Conservation (phyloP, 768 basidiomycete species). For the Russula sp. region DNA sequence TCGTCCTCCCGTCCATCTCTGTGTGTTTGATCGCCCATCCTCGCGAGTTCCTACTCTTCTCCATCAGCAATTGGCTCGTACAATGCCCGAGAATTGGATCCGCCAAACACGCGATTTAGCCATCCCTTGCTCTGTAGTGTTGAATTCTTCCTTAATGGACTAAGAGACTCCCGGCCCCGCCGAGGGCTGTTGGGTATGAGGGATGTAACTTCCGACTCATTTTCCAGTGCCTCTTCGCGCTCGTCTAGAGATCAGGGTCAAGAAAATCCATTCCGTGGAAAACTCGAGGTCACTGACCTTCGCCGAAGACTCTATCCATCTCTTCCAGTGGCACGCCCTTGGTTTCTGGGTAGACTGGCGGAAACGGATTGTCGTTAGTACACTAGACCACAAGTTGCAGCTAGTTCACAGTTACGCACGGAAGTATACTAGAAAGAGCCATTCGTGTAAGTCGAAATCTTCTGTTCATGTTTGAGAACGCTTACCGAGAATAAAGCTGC, state of each 20-base stretch:
- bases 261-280: background rate
- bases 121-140: conserved; percentile 35
- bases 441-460: conserved; percentile 10
- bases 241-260: conserved; percentile 30
- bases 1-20: conserved; percentile 29
- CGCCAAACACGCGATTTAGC: conserved; percentile 46
- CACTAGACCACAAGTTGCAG: background rate
- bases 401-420: conserved; percentile 33
- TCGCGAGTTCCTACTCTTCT: conserved; percentile 54
- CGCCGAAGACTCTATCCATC: conserved; percentile 86
- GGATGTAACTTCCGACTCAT: conserved; percentile 58
- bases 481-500: conserved; percentile 75
- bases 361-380: background rate
- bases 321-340: conserved; percentile 85
- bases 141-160: conserved; percentile 27
- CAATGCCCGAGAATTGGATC: conserved; percentile 33
- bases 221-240: conserved; percentile 56
- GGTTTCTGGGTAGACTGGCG: conserved; percentile 76
- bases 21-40: conserved; percentile 38
- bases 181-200: conserved; percentile 40
- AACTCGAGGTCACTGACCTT: conserved; percentile 44
- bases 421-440: conserved; percentile 55
- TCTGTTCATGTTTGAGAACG: conserved; percentile 16
- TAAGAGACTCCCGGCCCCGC: conserved; percentile 35
- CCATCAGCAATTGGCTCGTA: conserved; percentile 45